Conservation (phyloP, 1,284 basidiomycete genomes). For the Ustilago trichophora region DNA sequence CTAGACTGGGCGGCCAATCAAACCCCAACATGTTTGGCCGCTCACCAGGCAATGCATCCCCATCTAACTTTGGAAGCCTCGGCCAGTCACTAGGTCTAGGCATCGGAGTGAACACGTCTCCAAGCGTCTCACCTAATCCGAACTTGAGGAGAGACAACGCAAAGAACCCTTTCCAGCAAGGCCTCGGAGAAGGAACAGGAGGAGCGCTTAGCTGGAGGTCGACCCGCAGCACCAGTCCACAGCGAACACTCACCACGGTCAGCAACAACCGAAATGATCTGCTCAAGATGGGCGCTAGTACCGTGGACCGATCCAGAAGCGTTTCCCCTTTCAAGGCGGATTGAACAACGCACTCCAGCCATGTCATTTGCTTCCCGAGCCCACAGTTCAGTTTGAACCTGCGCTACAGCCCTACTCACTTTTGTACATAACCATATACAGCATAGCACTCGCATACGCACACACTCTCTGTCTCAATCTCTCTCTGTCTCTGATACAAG, state of each 20-base stretch:
- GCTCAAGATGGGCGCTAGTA: background rate
- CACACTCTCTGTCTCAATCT: no score
- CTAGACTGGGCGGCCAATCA: conserved; percentile 8
- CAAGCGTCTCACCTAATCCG: conserved; percentile 4
- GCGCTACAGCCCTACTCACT: no score
- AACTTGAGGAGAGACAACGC: no score
- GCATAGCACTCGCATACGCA: background rate
- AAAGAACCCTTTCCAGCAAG: conserved; percentile 8
- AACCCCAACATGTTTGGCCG: background rate
- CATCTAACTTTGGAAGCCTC: conserved; percentile 1
- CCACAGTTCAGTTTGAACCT: no score
- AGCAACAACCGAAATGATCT: background rate
- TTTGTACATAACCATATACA: no score
- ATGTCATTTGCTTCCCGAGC: background rate
- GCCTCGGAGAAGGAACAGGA: background rate
- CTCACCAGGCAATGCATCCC: background rate
- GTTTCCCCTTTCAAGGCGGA: conserved; percentile 24
- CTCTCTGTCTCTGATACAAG: no score
- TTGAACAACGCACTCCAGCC: background rate
- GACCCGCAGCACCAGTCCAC: conserved; percentile 10
- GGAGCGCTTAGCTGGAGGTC: conserved; percentile 20
- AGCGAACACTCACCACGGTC: background rate
- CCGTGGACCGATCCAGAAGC: conserved; percentile 1
- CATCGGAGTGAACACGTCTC: background rate
- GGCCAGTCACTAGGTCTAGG: conserved; percentile 31